Evolutionary conservation across 2,329 filamentous ascomycete species (phyloP), one percentile per base, ranked within the genome.

Genomic region (Cordyceps cateniannulata): DNA sequence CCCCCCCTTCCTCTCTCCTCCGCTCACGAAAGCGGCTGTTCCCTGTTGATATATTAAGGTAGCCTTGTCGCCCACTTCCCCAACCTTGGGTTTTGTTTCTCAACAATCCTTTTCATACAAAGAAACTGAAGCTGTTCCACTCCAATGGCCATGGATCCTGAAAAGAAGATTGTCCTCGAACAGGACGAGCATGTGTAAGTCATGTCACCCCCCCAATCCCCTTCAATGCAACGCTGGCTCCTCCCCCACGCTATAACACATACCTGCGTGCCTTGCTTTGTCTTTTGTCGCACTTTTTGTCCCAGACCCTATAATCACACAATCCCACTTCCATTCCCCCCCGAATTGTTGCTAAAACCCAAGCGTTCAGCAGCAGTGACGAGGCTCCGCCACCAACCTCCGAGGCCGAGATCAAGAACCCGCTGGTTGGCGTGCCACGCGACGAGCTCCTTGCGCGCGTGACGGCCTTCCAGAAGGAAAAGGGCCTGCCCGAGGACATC

Each of bases 401-500:
- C 2, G 59, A 61, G 24, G 70, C 68, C 54, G 72, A 73, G 45
- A 71, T 72, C 44, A 66, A 66, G 29, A 87, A 86, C 45, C 73
- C 73, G 0, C 69, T 88, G 3, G 78, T 75, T 2, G 81, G 78
- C 0, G 76, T 87, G 8, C 75, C 80, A 2, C 76, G 78, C 29
- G 74, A 80, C 1, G 71, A 79, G 57, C 77, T 88, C 16, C 69
- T 86, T 44, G 69, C 72, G 22, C 76, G 84, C 62, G 84, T 87
- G 2, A 76, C 82, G 48, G 68, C 72, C 0, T 87, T 86, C 68
- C 82, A 80, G 48, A 63, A 68, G 3, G 70, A 79, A n/a, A 76
- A 78, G 54, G 76, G 75, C 9, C 71, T 85, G 3, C 69, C 70
- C 1, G 73, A 74, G 40, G 75, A 81, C 24, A 72, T 81, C 22